Evolutionary conservation across 768 basidiomycete genomes (phyloP).

Genomic region (Tylopilus rubrobrunneus): DNA sequence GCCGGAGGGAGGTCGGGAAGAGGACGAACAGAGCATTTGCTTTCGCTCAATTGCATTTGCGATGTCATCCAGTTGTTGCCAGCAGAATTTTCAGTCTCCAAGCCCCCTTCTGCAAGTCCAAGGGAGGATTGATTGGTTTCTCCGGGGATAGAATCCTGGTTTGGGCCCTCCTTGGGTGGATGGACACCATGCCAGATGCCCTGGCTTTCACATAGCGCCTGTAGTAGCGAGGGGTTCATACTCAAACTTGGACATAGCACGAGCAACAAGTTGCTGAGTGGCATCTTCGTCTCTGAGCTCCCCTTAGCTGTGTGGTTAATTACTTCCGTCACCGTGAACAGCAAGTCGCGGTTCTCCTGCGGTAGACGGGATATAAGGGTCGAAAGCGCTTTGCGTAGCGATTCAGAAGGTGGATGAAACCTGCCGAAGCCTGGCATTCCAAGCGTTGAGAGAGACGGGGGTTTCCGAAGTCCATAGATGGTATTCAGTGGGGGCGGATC

Average conservation of each 20-base stretch:
- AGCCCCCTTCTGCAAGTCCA: not conserved
- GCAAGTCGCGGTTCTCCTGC: slow-evolving; percentile 76
- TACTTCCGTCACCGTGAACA: slow-evolving; percentile 76
- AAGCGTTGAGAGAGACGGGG: slow-evolving; percentile 76
- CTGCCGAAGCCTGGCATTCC: slow-evolving; percentile 66
- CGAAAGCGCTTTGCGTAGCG: slow-evolving; percentile 54
- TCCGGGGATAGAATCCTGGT: slow-evolving; percentile 1
- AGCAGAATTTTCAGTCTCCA: not conserved
- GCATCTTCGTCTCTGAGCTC: slow-evolving; percentile 84
- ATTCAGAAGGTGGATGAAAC: slow-evolving; percentile 56
- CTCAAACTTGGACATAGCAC: slow-evolving; percentile 85
- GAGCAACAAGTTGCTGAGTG: slow-evolving; percentile 80
- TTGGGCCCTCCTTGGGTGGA: slow-evolving; percentile 2
- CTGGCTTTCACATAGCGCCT: slow-evolving; percentile 68
- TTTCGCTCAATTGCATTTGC: slow-evolving; percentile 6
- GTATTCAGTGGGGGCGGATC: slow-evolving; percentile 33
- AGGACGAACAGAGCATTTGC: slow-evolving; percentile 19
- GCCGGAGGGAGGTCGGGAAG: slow-evolving; percentile 24
- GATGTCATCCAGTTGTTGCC: not conserved
- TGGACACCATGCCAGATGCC: slow-evolving; percentile 53
- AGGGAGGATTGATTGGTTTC: not conserved
- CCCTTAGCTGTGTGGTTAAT: slow-evolving; percentile 70
- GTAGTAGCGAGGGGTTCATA: slow-evolving; percentile 71
- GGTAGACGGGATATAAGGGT: slow-evolving; percentile 69
- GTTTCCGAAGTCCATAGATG: slow-evolving; percentile 54